A percentile compares a stretch with the other conserved stretches of the same genome.
Conservation (phyloP, 331 rosid genomes). For the Malus hybrid region DNA sequence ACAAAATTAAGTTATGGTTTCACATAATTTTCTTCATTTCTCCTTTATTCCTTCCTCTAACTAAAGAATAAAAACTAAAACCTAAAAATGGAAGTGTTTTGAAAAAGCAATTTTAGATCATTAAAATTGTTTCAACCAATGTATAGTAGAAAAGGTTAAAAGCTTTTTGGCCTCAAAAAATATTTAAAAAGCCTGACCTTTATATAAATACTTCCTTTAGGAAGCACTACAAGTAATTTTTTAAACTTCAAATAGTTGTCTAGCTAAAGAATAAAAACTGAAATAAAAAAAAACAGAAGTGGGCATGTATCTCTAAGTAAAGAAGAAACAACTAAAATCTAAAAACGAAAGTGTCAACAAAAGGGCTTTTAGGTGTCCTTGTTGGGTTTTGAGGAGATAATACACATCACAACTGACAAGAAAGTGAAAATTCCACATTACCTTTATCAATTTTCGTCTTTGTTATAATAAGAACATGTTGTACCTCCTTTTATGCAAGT, state of each 20-base stretch:
- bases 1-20: neutral
- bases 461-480: too few species aligned
- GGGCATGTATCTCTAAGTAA: too few species aligned
- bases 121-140: too few species aligned
- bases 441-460: neutral
- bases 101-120: neutral
- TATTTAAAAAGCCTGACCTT: too few species aligned
- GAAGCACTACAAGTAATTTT: too few species aligned
- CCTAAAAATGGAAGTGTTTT: neutral
- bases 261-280: neutral
- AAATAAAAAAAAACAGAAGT: too few species aligned
- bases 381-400: neutral
- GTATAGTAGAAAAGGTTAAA: too few species aligned
- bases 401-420: neutral
- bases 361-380: neutral
- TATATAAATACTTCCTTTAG: neutral
- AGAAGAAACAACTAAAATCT: too few species aligned
- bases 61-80: neutral
- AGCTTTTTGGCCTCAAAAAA: too few species aligned
- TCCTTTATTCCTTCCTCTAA: neutral
- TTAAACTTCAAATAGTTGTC: neutral
- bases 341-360: too few species aligned
- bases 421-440: neutral
- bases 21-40: neutral
- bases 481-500: neutral